These are phyloP conservation scores for Nakataea oryzae DNA, from an alignment of 2,329 filamentous ascomycete genomes.

Conservation along the genomic window DNA sequence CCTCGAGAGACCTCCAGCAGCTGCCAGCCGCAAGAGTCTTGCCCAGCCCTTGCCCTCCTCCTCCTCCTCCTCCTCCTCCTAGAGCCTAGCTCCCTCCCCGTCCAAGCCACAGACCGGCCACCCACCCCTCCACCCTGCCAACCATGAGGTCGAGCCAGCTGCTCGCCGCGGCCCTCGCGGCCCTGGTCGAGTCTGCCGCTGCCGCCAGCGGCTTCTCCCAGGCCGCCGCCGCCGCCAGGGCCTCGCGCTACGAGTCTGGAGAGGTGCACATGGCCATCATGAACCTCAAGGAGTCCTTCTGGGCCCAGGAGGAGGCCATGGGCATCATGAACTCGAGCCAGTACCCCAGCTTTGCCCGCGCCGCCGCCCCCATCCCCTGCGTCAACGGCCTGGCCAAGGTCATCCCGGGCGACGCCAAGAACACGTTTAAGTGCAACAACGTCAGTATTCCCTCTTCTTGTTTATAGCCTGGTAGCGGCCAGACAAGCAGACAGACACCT, in stretches of 20 bases:
- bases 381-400: not conserved
- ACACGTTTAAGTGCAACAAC: slow-evolving; percentile 3
- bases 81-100: not conserved
- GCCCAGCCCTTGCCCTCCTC: not conserved
- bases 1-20: not conserved
- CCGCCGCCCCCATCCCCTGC: not conserved
- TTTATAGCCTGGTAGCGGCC: too few relatives aligned
- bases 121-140: not conserved
- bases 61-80: not conserved
- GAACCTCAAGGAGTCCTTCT: not conserved
- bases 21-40: not conserved
- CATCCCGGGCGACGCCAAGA: not conserved
- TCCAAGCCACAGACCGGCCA: not conserved
- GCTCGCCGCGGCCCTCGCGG: not conserved
- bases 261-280: not conserved
- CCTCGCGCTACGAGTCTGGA: not conserved
- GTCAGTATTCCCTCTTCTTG: not conserved
- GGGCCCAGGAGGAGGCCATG: not conserved
- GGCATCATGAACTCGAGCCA: slow-evolving; percentile 2
- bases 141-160: not conserved
- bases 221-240: not conserved
- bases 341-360: not conserved
- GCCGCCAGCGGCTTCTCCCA: not conserved
- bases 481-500: too few relatives aligned
- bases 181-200: not conserved